Evolutionary conservation across 352 stramenopile species (phyloP).

Genomic region (Phytophthora niederhauseri): DNA sequence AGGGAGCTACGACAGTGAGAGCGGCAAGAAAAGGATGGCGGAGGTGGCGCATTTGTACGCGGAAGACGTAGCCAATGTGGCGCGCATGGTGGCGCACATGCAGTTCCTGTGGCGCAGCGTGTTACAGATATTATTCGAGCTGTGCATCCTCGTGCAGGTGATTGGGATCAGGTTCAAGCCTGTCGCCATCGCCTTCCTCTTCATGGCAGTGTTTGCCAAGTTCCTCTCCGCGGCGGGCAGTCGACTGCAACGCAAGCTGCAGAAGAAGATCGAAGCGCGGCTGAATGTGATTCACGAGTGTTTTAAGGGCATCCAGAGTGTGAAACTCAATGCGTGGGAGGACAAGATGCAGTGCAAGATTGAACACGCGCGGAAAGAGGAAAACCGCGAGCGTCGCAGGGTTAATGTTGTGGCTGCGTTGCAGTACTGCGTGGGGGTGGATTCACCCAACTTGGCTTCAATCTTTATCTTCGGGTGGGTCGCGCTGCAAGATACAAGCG

Average conservation of each 20-base stretch:
- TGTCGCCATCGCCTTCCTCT: slow-evolving; percentile 34
- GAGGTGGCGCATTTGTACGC: slow-evolving; percentile 44
- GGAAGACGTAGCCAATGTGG: slow-evolving; percentile 33
- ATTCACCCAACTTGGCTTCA: slow-evolving; percentile 42
- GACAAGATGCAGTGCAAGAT: slow-evolving; percentile 53
- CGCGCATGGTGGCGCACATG: slow-evolving; percentile 32
- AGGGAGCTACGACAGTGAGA: slow-evolving; percentile 31
- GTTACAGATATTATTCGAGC: slow-evolving; percentile 39
- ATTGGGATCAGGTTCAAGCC: slow-evolving; percentile 39
- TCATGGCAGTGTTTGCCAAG: slow-evolving; percentile 29
- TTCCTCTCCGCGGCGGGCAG: slow-evolving; percentile 31
- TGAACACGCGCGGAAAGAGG: slow-evolving; percentile 41
- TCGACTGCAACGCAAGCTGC: slow-evolving; percentile 28
- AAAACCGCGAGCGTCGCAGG: slow-evolving; percentile 34
- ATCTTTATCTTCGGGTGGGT: slow-evolving; percentile 50
- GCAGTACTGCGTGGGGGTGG: slow-evolving; percentile 37
- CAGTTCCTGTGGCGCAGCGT: slow-evolving; percentile 39
- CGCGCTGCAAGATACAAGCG: slow-evolving; percentile 33
- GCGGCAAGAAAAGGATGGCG: slow-evolving; percentile 42
- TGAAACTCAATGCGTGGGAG: slow-evolving; percentile 71
- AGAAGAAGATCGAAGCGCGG: slow-evolving; percentile 25
- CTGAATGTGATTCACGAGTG: slow-evolving; percentile 53
- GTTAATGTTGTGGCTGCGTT: slow-evolving; percentile 33
- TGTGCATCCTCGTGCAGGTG: slow-evolving; percentile 47
- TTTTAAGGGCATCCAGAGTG: slow-evolving; percentile 61